A percentile compares a stretch with the other conserved stretches of the same genome.
Conservation (phyloP, 495 filamentous ascomycete species). For the Neurospora sp. region DNA sequence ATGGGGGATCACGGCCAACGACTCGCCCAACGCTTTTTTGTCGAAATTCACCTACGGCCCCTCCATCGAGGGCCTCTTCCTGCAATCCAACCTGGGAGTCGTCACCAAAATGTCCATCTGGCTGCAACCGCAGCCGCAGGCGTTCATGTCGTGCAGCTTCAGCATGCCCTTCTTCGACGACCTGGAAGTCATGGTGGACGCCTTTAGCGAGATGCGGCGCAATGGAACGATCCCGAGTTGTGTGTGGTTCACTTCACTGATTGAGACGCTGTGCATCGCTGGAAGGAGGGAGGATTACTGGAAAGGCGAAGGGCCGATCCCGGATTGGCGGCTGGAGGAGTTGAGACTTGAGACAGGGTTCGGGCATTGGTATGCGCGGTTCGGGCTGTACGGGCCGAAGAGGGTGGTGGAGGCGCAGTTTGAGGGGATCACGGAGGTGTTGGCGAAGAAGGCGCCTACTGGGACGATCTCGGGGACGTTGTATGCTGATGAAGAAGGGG, state of each 20-base stretch:
- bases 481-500: slow-evolving; percentile 27
- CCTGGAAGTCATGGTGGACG: slow-evolving; percentile 31
- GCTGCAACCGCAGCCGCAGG: slow-evolving; percentile 37
- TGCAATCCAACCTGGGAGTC: slow-evolving; percentile 39
- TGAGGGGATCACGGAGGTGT: slow-evolving; percentile 30
- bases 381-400: slow-evolving; percentile 36
- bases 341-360: slow-evolving; percentile 31
- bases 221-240: slow-evolving; percentile 27
- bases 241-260: slow-evolving; percentile 36
- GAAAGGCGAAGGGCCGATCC: slow-evolving; percentile 34
- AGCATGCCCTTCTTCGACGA: slow-evolving; percentile 38
- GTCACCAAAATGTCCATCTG: slow-evolving; percentile 40
- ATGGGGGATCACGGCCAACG: slow-evolving; percentile 29
- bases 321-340: slow-evolving; percentile 33
- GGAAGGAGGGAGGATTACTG: slow-evolving; percentile 36
- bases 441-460: slow-evolving; percentile 21
- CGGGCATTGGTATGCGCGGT: slow-evolving; percentile 38
- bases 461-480: slow-evolving; percentile 27
- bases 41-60: slow-evolving; percentile 41
- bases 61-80: slow-evolving; percentile 38
- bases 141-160: slow-evolving; percentile 40
- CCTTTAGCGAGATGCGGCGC: slow-evolving; percentile 28
- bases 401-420: slow-evolving; percentile 36
- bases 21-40: slow-evolving; percentile 30
- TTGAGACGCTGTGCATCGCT: slow-evolving; percentile 38